phyloP scores from a whole-genome alignment of 2,329 filamentous ascomycete genomes.

The Aspergillus niger region DNA sequence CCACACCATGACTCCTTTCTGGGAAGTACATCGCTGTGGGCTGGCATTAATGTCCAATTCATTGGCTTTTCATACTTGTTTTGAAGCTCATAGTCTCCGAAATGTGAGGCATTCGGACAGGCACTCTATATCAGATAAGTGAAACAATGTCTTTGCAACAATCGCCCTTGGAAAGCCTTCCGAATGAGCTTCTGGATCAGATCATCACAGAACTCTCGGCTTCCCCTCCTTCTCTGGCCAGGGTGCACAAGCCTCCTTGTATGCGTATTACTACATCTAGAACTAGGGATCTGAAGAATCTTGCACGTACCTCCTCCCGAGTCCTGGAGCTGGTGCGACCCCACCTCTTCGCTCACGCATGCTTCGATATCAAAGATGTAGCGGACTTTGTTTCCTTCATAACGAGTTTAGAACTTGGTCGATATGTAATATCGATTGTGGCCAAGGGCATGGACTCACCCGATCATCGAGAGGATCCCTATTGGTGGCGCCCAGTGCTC shows the following conservation, averaged over 20 bases:
- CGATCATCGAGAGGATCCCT: conserved; percentile 39
- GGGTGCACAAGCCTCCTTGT: conserved; percentile 55
- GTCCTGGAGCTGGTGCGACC: conserved; percentile 58
- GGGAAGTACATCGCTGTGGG: background rate
- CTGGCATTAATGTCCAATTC: background rate
- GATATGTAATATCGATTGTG: conserved; percentile 52
- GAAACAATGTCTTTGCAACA: conserved; percentile 19
- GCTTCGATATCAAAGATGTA: conserved; percentile 41
- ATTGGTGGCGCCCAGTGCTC: conserved; percentile 61
- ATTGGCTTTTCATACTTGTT: background rate
- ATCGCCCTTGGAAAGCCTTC: conserved; percentile 48
- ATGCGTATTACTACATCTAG: conserved; percentile 44
- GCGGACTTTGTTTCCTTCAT: conserved; percentile 44
- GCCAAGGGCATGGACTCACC: conserved; percentile 46
- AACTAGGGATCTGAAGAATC: conserved; percentile 54
- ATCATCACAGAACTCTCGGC: conserved; percentile 59
- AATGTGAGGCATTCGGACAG: background rate
- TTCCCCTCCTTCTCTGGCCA: conserved; percentile 51
- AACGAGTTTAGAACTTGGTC: conserved; percentile 30
- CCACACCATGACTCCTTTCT: background rate
- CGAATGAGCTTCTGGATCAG: conserved; percentile 62
- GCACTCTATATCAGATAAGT: background rate
- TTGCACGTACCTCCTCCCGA: conserved; percentile 56
- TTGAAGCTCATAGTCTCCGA: background rate
- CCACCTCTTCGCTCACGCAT: conserved; percentile 59